Percentiles rank a stretch among this genome's conserved stretches.
Conservation (phyloP, 768 basidiomycete genomes). For the Trametes sanguinea region DNA sequence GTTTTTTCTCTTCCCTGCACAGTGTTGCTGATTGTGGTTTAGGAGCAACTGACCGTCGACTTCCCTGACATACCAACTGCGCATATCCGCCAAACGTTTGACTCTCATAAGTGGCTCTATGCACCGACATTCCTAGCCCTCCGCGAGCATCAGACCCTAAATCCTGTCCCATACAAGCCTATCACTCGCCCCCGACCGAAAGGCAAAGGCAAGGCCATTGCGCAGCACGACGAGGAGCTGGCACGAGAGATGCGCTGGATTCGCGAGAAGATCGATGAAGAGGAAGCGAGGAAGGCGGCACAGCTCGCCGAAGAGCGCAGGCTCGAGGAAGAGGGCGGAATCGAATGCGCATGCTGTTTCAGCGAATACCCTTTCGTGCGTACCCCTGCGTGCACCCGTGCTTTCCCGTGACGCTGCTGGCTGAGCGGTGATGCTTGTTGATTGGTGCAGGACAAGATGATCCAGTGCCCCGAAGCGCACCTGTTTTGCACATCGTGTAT, state of each 20-base stretch:
- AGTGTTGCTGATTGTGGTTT: too few species aligned
- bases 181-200: conserved; percentile 35
- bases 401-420: neutral
- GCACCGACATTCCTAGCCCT: conserved; percentile 66
- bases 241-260: conserved; percentile 50
- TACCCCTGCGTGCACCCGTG: conserved; percentile 7
- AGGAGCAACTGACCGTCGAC: conserved; percentile 56
- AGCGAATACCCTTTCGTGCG: conserved; percentile 68
- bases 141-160: conserved; percentile 38
- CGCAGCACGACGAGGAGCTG: conserved; percentile 46
- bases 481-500: conserved; percentile 82
- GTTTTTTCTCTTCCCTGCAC: too few species aligned
- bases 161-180: conserved; percentile 37
- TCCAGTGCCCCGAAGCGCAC: conserved; percentile 88
- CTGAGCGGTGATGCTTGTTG: conserved; percentile 1
- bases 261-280: conserved; percentile 35
- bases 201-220: conserved; percentile 43
- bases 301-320: conserved; percentile 39
- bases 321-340: conserved; percentile 52
- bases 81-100: conserved; percentile 51
- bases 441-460: conserved; percentile 66
- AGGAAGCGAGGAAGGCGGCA: conserved; percentile 32
- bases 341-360: conserved; percentile 92
- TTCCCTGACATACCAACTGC: conserved; percentile 61
- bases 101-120: conserved; percentile 49